Conservation (phyloP, 331 rosid species). For the Pyrus hybrid region DNA sequence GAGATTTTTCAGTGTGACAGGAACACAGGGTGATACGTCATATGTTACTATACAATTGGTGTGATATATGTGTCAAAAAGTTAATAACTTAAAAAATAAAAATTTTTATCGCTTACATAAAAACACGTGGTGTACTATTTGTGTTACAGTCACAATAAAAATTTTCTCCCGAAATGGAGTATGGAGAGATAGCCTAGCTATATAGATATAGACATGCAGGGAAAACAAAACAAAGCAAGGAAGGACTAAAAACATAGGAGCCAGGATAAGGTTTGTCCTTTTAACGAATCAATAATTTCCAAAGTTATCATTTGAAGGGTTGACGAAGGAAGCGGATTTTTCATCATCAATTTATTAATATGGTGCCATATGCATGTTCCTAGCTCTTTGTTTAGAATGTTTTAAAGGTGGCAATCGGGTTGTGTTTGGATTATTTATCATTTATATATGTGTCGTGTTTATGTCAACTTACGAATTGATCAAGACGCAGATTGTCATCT, state of each 20-base stretch:
- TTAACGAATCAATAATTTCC: not conserved
- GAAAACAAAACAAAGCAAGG: too few relatives aligned
- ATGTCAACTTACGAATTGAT: not conserved
- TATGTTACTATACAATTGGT: too few relatives aligned
- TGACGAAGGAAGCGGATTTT: not conserved
- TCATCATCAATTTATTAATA: not conserved
- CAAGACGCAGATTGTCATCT: not conserved
- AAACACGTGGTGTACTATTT: too few relatives aligned
- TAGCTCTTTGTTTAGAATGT: too few relatives aligned
- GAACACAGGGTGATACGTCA: accelerated
- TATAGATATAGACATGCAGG: too few relatives aligned
- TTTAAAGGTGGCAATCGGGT: not conserved
- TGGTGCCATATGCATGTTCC: not conserved
- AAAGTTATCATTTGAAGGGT: not conserved
- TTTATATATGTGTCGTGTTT: not conserved
- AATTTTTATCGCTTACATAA: too few relatives aligned
- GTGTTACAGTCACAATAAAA: too few relatives aligned
- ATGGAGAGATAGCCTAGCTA: too few relatives aligned
- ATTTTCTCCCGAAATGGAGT: too few relatives aligned
- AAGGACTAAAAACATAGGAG: not conserved
- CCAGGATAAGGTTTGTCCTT: not conserved
- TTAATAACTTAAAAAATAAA: too few relatives aligned
- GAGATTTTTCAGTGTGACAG: too few relatives aligned
- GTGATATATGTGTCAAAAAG: too few relatives aligned
- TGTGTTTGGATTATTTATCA: not conserved